Evolutionary conservation across 177 flowering plant species (phyloP).

Genomic region (Vitis hybrid): DNA sequence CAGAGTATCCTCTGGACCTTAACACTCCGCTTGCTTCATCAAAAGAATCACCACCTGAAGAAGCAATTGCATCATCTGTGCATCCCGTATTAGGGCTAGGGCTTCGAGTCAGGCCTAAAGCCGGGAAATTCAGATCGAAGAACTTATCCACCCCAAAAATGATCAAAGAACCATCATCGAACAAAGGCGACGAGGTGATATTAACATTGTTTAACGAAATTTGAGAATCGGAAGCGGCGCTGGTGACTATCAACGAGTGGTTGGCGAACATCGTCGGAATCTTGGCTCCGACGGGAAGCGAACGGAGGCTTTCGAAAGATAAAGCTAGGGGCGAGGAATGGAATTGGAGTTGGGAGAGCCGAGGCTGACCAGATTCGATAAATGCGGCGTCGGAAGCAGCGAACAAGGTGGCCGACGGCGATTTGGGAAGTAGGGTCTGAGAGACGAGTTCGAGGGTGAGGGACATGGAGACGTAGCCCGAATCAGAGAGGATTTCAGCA

Average conservation of each 20-base stretch:
- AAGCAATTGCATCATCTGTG: neutral
- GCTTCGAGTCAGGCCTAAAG: neutral
- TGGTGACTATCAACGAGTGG: conserved; percentile 40
- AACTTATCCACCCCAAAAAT: conserved; percentile 48
- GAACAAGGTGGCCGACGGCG: conserved; percentile 51
- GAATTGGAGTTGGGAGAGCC: conserved; percentile 44
- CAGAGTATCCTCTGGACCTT: conserved; percentile 43
- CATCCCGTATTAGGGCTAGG: conserved; percentile 11
- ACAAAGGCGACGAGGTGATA: conserved; percentile 35
- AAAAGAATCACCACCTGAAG: conserved; percentile 8
- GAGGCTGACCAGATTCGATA: conserved; percentile 49
- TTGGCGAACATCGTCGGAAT: conserved; percentile 45
- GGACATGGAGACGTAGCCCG: conserved; percentile 59
- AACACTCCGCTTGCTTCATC: conserved; percentile 23
- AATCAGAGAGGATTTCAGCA: conserved; percentile 47
- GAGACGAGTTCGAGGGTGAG: conserved; percentile 50
- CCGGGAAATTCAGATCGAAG: conserved; percentile 34
- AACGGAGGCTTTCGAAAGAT: conserved; percentile 30
- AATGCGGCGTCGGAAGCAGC: conserved; percentile 57
- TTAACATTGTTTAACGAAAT: conserved; percentile 50
- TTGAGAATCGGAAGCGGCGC: conserved; percentile 12
- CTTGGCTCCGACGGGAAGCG: conserved; percentile 46
- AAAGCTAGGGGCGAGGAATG: conserved; percentile 49
- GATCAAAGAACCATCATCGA: conserved; percentile 47
- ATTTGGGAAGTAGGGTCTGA: conserved; percentile 18